Conservation (phyloP, 805 yeast genomes). For the Kodamaea restingae region DNA sequence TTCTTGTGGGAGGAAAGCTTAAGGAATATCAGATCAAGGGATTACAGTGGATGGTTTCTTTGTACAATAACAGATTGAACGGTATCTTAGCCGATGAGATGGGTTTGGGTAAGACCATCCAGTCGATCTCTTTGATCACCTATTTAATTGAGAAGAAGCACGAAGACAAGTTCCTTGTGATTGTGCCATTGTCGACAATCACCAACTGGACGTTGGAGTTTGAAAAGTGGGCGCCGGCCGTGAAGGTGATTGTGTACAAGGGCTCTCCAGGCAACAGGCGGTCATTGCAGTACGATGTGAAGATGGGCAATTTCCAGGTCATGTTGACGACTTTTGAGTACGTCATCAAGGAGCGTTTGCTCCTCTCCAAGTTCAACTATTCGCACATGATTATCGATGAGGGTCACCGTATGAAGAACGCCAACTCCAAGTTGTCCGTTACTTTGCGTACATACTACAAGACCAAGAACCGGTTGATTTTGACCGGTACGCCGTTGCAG, state of each 20-base stretch:
- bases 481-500: conserved; percentile 86
- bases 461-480: conserved; percentile 71
- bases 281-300: conserved; percentile 57
- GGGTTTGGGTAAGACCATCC: conserved; percentile 69
- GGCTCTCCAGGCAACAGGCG: conserved; percentile 75
- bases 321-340: conserved; percentile 79
- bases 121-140: conserved; percentile 72
- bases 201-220: conserved; percentile 85
- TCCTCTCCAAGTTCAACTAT: conserved; percentile 66
- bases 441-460: conserved; percentile 70
- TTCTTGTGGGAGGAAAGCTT: conserved; percentile 71
- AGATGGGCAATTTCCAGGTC: conserved; percentile 69
- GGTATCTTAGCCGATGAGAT: conserved; percentile 66
- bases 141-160: conserved; percentile 66
- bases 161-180: conserved; percentile 68
- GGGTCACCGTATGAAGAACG: conserved; percentile 85
- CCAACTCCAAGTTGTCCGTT: conserved; percentile 66
- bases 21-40: conserved; percentile 73
- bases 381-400: conserved; percentile 88
- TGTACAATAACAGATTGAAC: conserved; percentile 56
- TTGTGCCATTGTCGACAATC: conserved; percentile 79
- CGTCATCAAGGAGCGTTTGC: conserved; percentile 70
- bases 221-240: conserved; percentile 84
- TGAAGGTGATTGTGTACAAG: conserved; percentile 68
- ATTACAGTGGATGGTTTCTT: conserved; percentile 63